Evolutionary conservation across 192 early-diverging fungal species (phyloP), one percentile per base, ranked within the genome.

Genomic region (Obelidium mucronatum): DNA sequence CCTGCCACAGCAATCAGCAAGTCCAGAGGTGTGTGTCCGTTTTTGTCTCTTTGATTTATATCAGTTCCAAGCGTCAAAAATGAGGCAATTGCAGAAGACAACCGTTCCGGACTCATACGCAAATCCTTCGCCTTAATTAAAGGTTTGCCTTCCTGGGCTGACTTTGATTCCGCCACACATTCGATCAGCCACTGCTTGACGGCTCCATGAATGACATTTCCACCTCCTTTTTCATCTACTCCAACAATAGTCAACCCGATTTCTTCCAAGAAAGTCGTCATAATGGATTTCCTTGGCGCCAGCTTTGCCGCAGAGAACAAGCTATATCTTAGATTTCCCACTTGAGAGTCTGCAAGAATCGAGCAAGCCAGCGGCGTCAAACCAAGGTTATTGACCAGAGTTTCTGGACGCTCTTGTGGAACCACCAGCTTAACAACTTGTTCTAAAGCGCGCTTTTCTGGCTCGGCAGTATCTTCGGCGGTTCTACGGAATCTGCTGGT

Each of bases 121-220:
- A 58, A 5, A 58, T 58, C 55, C 24, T 19, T 58, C 8, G 24
- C 28, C 55, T 5, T 58, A 19, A 5, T 58, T n/a, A n/a, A n/a
- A 5, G n/a, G n/a, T 24, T 30, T 58, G 11, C 55, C 19, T 28
- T 58, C 19, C 24, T 24, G 55, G 42, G 17, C 17, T 11, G 5
- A 11, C 42, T 44, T 24, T 1, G 3, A 15, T 28, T 30, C 58
- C 58, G 13, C 33, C 28, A 15, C 28, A 26, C 62, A 64, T 19
- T 22, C 6, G n/a, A 42, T 30, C 37, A 67, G 33, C 66, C 66
- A 67, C 17, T 42, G 8, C 44, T 52, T 67, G 15, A 67, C 42
- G 15, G 35, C 66, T 51, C 66, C 66, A 67, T 67, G 66, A 67
- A 67, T 67, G 8, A 52, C 26, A 51, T 42, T 67, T 39, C 26